Evolutionary conservation across 345 rosid species (phyloP).

Genomic region (Corymbia maculata): DNA sequence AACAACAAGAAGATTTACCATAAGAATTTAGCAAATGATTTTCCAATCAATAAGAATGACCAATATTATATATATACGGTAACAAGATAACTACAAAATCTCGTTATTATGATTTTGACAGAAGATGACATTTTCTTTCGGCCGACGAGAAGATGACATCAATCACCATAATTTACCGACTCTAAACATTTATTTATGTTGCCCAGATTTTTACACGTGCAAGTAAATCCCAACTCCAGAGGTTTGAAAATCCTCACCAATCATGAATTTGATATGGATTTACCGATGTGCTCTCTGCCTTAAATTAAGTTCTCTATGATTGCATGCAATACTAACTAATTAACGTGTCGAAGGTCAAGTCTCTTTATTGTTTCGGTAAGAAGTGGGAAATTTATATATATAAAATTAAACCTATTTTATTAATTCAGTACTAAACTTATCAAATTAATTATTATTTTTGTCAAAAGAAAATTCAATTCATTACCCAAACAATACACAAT

Average conservation of each 20-base stretch:
- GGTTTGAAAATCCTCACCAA: background rate
- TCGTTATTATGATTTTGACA: background rate
- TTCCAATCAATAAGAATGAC: background rate
- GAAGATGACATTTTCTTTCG: background rate
- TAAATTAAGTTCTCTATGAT: background rate
- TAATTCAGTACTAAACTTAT: too few relatives aligned
- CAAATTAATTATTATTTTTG: too few relatives aligned
- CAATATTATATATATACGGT: background rate
- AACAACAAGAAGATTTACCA: background rate
- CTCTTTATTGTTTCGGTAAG: background rate
- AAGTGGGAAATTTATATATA: rapidly evolving
- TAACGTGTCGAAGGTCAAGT: background rate
- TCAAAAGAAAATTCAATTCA: too few relatives aligned
- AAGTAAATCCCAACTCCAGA: background rate
- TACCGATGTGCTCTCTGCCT: background rate
- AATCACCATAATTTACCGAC: background rate
- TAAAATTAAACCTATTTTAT: rapidly evolving
- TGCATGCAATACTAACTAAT: background rate
- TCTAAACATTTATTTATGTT: background rate
- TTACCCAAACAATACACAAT: too few relatives aligned
- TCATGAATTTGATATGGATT: background rate
- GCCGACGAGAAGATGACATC: background rate
- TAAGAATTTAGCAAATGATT: background rate
- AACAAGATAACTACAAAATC: background rate
- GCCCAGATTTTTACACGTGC: background rate